Evolutionary conservation across 495 filamentous ascomycete species (phyloP).

Genomic region (Penicillium tannophilum): DNA sequence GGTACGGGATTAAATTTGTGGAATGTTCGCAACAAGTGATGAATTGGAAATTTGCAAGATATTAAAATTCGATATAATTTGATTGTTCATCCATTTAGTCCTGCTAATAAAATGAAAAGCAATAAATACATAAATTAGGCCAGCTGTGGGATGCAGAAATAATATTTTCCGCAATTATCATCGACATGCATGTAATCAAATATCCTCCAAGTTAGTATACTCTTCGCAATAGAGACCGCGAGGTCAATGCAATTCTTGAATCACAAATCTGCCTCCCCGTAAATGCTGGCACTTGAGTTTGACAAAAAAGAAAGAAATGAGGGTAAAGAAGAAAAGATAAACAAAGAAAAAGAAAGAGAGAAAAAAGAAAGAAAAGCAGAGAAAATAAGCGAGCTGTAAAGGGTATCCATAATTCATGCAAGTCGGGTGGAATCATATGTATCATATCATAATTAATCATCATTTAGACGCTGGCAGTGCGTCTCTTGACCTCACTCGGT

Average conservation of each 20-base stretch:
- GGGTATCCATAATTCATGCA: slow-evolving; percentile 19
- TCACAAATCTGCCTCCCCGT: slow-evolving; percentile 10
- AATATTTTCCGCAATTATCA: slow-evolving; percentile 8
- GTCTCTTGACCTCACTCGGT: slow-evolving; percentile 57
- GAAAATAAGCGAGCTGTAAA: neutral
- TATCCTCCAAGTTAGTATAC: slow-evolving; percentile 8
- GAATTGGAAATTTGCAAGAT: too few species aligned
- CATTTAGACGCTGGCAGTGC: slow-evolving; percentile 58
- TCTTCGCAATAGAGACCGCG: slow-evolving; percentile 19
- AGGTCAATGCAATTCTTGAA: slow-evolving; percentile 28
- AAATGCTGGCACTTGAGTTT: slow-evolving; percentile 8
- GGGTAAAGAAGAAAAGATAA: neutral
- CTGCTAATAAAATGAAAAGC: slow-evolving; percentile 10
- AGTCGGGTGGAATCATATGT: slow-evolving; percentile 4
- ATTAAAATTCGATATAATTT: neutral
- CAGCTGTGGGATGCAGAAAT: slow-evolving; percentile 9
- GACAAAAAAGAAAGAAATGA: neutral
- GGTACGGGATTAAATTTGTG: too few species aligned
- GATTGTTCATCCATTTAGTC: slow-evolving; percentile 7
- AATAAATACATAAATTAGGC: slow-evolving; percentile 2
- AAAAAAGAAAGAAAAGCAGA: slow-evolving; percentile 1
- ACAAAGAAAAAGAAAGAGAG: neutral
- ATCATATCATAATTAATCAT: slow-evolving; percentile 12
- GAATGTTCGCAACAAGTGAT: too few species aligned
- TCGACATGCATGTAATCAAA: slow-evolving; percentile 10